Base-by-base conservation (phyloP, 495 filamentous ascomycete genomes). In the Penicillium riverlandense region DNA sequence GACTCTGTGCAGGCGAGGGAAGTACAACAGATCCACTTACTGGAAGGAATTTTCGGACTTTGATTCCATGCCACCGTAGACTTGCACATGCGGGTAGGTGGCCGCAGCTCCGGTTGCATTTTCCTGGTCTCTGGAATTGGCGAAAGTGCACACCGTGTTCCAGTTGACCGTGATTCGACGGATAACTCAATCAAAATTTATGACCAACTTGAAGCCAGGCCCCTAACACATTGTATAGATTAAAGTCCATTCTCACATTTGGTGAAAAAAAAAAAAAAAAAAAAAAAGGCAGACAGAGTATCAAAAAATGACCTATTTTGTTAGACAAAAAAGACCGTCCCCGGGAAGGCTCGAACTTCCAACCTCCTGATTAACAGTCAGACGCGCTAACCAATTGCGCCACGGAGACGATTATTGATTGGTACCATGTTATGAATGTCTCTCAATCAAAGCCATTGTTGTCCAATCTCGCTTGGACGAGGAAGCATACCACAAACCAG, bases 281-380 rank as follows among this genome's bases (percentile, higher is more conserved):
- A 43, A 29, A 29, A 36, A 8, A 13, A 13, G n/a, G n/a, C 9
- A 14, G 8, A 11, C 3, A 9, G 22, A 38, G 8, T 14, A 9
- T 35, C n/a, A 29, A 15, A 11, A 9, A 15, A 12, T 22, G 22
- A 16, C 14, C 6, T 12, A n/a, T 7, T 5, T 32, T 13, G 33
- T 11, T 8, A 10, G 15, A 16, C 15, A 45, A 61, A 61, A 56
- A 52, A 7, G 38, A 50, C 29, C 58, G 58, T 59, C 53, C 58
- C 61, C 66, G 67, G 66, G 58, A 65, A 62, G 66, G 66, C 66
- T 69, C 57, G 66, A 69, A 66, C 66, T 66, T 62, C 66, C 66
- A 70, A 70, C 66, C 66, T 70, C 65, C 57, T 56, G 66, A 70
- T 70, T 70, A 70, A 70, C 67, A 70, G 67, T 70, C 67, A 56